Conservation (phyloP, 2,329 filamentous ascomycete species). For the Teratosphaeria viscida region DNA sequence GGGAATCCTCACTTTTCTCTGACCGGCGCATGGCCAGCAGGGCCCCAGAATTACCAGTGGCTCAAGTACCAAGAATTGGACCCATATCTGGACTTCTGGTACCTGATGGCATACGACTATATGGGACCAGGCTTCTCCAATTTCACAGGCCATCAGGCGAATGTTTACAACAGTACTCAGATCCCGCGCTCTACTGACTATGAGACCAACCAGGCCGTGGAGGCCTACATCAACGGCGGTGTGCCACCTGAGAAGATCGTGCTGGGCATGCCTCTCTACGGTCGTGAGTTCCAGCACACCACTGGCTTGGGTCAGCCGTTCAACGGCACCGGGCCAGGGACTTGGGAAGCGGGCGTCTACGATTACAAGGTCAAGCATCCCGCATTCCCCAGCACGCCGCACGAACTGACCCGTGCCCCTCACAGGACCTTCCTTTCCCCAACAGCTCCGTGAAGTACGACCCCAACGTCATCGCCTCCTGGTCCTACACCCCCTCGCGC, state of each 20-base stretch:
- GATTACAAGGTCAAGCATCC: constrained; percentile 59
- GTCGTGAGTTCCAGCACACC: constrained; percentile 72
- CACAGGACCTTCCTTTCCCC: constrained; percentile 53
- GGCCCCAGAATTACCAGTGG: constrained; percentile 32
- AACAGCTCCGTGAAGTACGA: constrained; percentile 58
- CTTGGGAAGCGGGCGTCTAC: constrained; percentile 75
- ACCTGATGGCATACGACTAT: constrained; percentile 43
- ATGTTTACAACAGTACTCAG: constrained; percentile 51
- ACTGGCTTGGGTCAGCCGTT: constrained; percentile 61
- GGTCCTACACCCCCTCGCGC: constrained; percentile 55
- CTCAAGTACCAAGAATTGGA: constrained; percentile 33
- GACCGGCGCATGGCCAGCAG: constrained; percentile 35
- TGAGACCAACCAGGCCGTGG: constrained; percentile 60
- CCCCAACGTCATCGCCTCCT: constrained; percentile 55
- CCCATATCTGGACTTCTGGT: constrained; percentile 38
- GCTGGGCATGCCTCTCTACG: constrained; percentile 85
- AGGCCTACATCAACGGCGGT: constrained; percentile 53
- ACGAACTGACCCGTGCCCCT: background rate
- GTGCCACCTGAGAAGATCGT: constrained; percentile 66
- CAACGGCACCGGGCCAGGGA: constrained; percentile 64
- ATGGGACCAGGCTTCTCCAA: constrained; percentile 68
- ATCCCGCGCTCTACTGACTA: constrained; percentile 64
- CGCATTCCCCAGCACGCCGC: background rate
- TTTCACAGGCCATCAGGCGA: constrained; percentile 66
- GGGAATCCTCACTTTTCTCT: constrained; percentile 32